Conservation (phyloP, 2,329 filamentous ascomycete genomes). For the Coniosporium tulheliwenetii region DNA sequence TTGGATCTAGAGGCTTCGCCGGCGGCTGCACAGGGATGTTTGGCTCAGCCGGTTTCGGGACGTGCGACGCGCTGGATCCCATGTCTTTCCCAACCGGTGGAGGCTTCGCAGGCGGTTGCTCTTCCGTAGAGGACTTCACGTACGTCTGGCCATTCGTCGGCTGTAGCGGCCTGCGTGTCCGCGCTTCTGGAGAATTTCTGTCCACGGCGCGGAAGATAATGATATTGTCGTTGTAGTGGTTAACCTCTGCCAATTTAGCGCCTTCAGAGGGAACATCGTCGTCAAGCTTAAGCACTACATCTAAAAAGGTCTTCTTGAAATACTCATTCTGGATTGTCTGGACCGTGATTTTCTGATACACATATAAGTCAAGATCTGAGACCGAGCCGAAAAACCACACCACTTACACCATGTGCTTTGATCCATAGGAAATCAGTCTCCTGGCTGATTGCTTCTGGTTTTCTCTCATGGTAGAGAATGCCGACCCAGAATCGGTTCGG, state of each 20-base stretch:
- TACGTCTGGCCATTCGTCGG: conserved; percentile 1
- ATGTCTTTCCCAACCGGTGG: too few relatives aligned
- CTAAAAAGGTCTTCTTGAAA: conserved; percentile 5
- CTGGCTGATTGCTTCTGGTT: conserved; percentile 3
- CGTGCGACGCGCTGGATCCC: neutral
- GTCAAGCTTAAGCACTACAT: conserved; percentile 10
- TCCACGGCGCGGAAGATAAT: conserved; percentile 11
- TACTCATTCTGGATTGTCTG: conserved; percentile 7
- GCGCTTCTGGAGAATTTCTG: neutral
- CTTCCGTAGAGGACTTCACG: neutral
- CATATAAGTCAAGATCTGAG: neutral
- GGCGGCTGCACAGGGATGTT: neutral
- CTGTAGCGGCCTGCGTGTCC: neutral
- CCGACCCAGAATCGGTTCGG: conserved; percentile 16
- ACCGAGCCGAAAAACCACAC: conserved; percentile 4
- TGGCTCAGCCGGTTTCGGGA: neutral
- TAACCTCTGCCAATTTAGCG: conserved; percentile 4
- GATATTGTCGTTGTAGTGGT: conserved; percentile 9
- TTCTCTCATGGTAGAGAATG: conserved; percentile 13
- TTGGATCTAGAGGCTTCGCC: neutral
- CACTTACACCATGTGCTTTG: conserved; percentile 15
- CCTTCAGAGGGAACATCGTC: conserved; percentile 4
- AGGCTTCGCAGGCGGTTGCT: too few relatives aligned
- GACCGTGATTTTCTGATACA: conserved; percentile 10
- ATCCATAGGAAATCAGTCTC: conserved; percentile 20